Percentiles rank a stretch among this genome's conserved stretches.
phyloP scores from a whole-genome alignment of 1,284 basidiomycete genomes.

The Macrocybe sp. region DNA sequence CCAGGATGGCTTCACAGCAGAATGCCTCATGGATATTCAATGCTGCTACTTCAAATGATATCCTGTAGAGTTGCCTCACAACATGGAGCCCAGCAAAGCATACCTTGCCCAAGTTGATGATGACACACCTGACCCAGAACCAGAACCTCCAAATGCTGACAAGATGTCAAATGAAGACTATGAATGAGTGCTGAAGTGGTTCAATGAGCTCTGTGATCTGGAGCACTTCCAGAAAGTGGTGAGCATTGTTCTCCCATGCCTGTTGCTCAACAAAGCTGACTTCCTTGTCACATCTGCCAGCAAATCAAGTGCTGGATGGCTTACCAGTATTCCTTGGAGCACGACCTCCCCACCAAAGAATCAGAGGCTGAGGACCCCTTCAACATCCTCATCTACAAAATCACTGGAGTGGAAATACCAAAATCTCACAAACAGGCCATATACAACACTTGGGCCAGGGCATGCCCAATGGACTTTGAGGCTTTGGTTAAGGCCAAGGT shows the following conservation, averaged over 20 bases:
- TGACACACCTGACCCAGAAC: slow-evolving; percentile 1
- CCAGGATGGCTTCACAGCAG: not conserved
- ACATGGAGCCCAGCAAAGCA: slow-evolving; percentile 2
- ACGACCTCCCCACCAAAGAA: not conserved
- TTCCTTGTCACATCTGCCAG: not conserved
- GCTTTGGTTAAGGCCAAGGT: too few relatives aligned
- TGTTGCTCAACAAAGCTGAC: not conserved
- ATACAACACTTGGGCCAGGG: too few relatives aligned
- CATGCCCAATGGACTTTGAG: too few relatives aligned
- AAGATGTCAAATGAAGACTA: slow-evolving; percentile 1
- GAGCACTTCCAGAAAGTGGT: not conserved
- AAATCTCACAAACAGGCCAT: too few relatives aligned
- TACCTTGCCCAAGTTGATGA: not conserved
- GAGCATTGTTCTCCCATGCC: not conserved
- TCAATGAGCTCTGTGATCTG: not conserved
- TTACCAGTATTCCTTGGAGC: slow-evolving; percentile 4
- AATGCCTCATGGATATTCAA: slow-evolving; percentile 6
- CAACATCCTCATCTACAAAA: not conserved
- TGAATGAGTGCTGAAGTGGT: not conserved
- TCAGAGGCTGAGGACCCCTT: not conserved
- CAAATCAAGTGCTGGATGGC: slow-evolving; percentile 5
- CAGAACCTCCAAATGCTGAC: not conserved
- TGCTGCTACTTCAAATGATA: slow-evolving; percentile 10
- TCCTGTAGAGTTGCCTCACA: slow-evolving; percentile 4
- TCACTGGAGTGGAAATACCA: not conserved